A percentile compares a stretch with the other conserved stretches of the same genome.
Conservation (phyloP, 768 basidiomycete species). For the Artomyces pyxidatus region DNA sequence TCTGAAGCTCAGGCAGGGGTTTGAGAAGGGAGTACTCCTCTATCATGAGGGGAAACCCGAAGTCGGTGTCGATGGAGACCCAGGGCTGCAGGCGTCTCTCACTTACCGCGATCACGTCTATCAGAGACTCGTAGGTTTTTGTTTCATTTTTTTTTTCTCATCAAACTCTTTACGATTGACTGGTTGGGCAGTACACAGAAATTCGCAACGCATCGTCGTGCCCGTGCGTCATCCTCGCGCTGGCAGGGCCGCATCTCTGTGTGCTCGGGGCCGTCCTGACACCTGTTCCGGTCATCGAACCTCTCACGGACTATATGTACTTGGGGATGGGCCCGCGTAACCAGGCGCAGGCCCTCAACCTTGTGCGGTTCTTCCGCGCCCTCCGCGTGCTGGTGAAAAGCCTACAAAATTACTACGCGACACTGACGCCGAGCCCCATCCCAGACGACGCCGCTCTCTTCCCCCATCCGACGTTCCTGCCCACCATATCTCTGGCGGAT, state of each 20-base stretch:
- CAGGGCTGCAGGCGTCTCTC: neutral
- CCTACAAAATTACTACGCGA: neutral
- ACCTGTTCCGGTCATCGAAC: conserved; percentile 5
- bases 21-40: neutral
- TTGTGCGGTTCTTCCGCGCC: neutral
- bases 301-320: conserved; percentile 10
- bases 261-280: conserved; percentile 11
- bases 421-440: neutral
- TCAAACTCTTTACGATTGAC: neutral
- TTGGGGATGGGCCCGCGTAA: neutral
- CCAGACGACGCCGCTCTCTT: neutral
- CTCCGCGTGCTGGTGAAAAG: neutral
- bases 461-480: neutral
- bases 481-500: neutral
- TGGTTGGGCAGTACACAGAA: neutral
- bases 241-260: conserved; percentile 9
- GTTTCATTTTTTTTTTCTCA: neutral
- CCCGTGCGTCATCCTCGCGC: conserved; percentile 10
- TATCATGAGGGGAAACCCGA: neutral
- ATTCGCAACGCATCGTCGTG: conserved; percentile 10
- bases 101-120: neutral
- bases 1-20: neutral
- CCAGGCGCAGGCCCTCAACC: neutral
- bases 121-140: neutral
- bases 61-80: neutral